Conservation (phyloP, 2,329 filamentous ascomycete genomes). For the Neoarthrinium moseri region DNA sequence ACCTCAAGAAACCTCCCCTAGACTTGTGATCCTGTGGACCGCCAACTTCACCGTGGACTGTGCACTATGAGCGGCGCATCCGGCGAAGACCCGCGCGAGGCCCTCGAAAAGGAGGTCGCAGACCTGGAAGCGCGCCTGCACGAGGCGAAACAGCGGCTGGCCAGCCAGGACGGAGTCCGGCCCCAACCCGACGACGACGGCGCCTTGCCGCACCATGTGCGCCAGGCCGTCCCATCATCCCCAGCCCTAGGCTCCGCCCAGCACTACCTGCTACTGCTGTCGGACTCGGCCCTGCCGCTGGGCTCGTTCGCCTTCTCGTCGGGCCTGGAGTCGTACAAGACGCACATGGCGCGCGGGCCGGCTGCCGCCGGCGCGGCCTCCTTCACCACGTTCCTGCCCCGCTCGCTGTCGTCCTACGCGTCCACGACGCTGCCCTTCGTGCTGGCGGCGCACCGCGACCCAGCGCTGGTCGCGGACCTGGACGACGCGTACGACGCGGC, state of each 20-base stretch:
- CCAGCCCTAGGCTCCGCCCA: slow-evolving; percentile 24
- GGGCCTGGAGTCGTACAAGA: slow-evolving; percentile 78
- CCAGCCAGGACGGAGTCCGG: slow-evolving; percentile 7
- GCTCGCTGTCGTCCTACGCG: slow-evolving; percentile 71
- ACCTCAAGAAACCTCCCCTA: not conserved
- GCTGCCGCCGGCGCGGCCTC: slow-evolving; percentile 34
- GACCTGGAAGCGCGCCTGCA: slow-evolving; percentile 54
- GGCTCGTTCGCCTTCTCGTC: slow-evolving; percentile 87
- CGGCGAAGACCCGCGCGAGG: slow-evolving; percentile 16
- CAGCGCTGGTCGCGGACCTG: slow-evolving; percentile 49
- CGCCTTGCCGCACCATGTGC: slow-evolving; percentile 7
- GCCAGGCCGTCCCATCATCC: slow-evolving; percentile 8
- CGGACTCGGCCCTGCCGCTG: slow-evolving; percentile 78
- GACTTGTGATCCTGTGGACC: not conserved
- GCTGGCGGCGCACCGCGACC: slow-evolving; percentile 62
- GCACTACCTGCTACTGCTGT: slow-evolving; percentile 74
- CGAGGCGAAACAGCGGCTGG: slow-evolving; percentile 32
- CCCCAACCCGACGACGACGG: slow-evolving; percentile 7
- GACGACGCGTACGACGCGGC: slow-evolving; percentile 78
- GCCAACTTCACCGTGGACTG: not conserved
- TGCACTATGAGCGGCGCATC: slow-evolving; percentile 28
- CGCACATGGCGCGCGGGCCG: slow-evolving; percentile 58
- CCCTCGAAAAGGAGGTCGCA: slow-evolving; percentile 52
- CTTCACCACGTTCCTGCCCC: slow-evolving; percentile 66
- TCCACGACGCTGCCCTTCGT: slow-evolving; percentile 74